Evolutionary conservation across 768 basidiomycete species (phyloP).

Genomic region (Podaxis carcinomalis): DNA sequence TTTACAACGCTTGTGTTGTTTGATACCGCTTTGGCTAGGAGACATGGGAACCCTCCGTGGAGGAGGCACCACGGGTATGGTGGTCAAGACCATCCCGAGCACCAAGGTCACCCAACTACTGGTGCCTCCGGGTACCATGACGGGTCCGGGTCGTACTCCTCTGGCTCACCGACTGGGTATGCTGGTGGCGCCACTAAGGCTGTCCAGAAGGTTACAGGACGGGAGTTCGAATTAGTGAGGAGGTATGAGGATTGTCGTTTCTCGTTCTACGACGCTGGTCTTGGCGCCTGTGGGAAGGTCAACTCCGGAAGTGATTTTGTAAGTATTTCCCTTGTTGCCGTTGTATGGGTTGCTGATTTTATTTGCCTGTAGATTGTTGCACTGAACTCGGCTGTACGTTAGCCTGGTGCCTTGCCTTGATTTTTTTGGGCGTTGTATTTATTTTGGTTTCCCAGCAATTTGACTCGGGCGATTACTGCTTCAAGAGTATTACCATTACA

Average conservation of each 20-base stretch:
- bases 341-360: not conserved
- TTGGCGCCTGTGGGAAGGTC: constrained; percentile 27
- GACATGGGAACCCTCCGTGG: not conserved
- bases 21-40: constrained; percentile 1
- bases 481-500: constrained; percentile 56
- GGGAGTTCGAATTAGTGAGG: constrained; percentile 32
- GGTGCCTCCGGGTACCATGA: not conserved
- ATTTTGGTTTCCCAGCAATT: constrained; percentile 43
- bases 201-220: constrained; percentile 47
- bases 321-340: constrained; percentile 11
- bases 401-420: not conserved
- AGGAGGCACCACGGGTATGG: not conserved
- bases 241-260: constrained; percentile 37
- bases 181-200: not conserved
- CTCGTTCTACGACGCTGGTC: constrained; percentile 46
- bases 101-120: not conserved
- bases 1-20: constrained; percentile 9
- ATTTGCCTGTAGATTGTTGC: constrained; percentile 46
- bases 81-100: not conserved
- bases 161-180: not conserved
- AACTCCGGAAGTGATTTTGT: constrained; percentile 26
- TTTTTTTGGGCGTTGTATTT: not conserved
- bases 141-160: not conserved
- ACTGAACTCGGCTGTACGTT: constrained; percentile 31
- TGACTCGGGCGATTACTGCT: constrained; percentile 47